Evolutionary conservation across 1,284 basidiomycete genomes (phyloP), one percentile per base, ranked within the genome.

Genomic region (Sparassis latifolia): DNA sequence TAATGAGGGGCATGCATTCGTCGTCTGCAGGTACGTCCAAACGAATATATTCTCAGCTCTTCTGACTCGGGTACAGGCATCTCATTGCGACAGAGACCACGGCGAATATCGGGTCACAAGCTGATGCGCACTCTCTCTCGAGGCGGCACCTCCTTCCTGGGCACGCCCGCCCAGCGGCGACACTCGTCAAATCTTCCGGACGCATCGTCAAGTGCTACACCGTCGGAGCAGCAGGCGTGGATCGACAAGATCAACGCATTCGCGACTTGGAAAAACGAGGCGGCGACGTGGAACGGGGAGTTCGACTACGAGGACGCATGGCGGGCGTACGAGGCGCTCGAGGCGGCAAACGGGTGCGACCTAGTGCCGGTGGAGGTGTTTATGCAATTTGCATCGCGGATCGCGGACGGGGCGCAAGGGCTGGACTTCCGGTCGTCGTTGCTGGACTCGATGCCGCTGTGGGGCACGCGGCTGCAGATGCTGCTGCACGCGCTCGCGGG

Each of bases 391-490:
- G 54, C 9, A 33, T 49, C 38, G 27, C 49, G 48, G 35, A 42
- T 53, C 41, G 52, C 37, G 12, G 44, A 37, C 28, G 33, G 30
- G 32, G 51, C 32, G 10, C 33, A 28, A 28, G 35, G 37, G 20
- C 10, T 30, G 27, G 35, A 41, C n/a, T 28, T 41, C 6, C 40
- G 12, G 52, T 44, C 7, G 5, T 9, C 27, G 27, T 32, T 33
- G 10, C 12, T 35, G 10, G 52, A 53, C 10, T 10, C 44, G 10
- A 43, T 60, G 29, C 50, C 40, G 5, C 37, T 37, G 1, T 75
- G 73, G 72, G 74, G 72, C 5, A 52, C 54, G 12, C 71, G 73
- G 31, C 57, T 76, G 20, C 58, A 58, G 7, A 55, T 55, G 12
- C 39, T 75, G 10, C 52, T 79, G 27, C 55, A 64, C n/a, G 53